Evolutionary conservation across 2,329 filamentous ascomycete species (phyloP), one percentile per base, ranked within the genome.

Genomic region (Ophiostoma piceae): DNA sequence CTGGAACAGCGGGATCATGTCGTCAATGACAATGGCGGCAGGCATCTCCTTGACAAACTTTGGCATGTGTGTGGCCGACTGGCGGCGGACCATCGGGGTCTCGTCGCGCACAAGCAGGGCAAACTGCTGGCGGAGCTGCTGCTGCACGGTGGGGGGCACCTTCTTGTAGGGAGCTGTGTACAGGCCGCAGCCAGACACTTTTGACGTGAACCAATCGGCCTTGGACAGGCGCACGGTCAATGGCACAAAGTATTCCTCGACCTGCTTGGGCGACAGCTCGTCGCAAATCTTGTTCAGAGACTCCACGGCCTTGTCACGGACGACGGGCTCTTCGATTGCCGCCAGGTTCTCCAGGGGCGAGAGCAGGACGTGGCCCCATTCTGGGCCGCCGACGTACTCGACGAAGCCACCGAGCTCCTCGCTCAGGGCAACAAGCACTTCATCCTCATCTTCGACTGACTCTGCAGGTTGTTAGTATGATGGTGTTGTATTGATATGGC

Each of bases 201-300:
- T 99, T 74, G 95, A 98, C 71, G 95, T 99, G 81, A 99, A 99
- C 95, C 95, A 99, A 82, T 99, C 95, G 81, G 95, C 95, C 86
- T 98, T 99, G 74, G 95, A 96, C 72, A 99, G 91, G 78, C 95
- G 92, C 77, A 96, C 88, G 71, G 94, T 94, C 77, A 99, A 90
- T 73, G 95, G 95, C 75, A 99, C 94, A 83, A 98, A 98, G 82
- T 94, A 92, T 77, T 97, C 92, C 84, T 99, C 95, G 78, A 98
- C 90, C 83, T 99, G 95, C 80, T 92, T 87, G 76, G 92, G 84
- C 67, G 93, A 96, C 70, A 99, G 87, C 79, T 97, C 89, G 78
- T 89, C 88, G 86, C 95, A 98, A 80, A 99, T 98, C 84, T 97
- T 99, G 87, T 99, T 99, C 75, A 99, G 88, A 66, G 95, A 99